phyloP scores from a whole-genome alignment of 75 land plant genomes.

The Pinus tabuliformis region DNA sequence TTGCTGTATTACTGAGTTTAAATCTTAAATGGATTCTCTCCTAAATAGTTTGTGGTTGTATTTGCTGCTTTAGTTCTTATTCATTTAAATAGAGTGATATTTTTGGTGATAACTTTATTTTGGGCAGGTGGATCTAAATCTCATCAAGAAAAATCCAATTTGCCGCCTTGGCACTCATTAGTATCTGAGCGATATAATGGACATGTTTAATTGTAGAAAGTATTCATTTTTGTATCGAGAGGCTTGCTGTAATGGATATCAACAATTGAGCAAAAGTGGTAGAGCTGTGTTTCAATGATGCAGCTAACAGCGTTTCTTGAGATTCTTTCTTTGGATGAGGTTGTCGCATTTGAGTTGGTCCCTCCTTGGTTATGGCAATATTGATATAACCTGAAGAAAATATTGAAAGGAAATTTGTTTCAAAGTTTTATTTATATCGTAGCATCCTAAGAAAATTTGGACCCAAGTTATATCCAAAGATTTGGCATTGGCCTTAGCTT shows the following conservation, averaged over 20 bases:
- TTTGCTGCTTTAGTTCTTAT: background rate
- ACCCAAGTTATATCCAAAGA: background rate
- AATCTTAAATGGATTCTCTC: background rate
- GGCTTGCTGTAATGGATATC: background rate
- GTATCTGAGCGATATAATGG: background rate
- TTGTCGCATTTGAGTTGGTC: background rate
- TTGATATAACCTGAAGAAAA: background rate
- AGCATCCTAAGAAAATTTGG: background rate
- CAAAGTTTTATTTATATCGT: background rate
- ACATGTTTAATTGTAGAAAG: background rate
- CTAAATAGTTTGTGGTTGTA: background rate
- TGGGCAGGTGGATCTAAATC: constrained; percentile 79
- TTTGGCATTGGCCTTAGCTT: background rate
- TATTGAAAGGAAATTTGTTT: background rate
- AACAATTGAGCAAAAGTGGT: background rate
- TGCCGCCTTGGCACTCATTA: constrained; percentile 78
- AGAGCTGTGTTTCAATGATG: background rate
- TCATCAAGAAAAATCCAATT: constrained; percentile 85
- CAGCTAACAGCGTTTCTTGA: background rate
- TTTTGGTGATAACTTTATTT: background rate
- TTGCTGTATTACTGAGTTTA: background rate
- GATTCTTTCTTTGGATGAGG: background rate
- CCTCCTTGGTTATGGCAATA: background rate
- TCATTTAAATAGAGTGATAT: background rate
- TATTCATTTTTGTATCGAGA: background rate